Percentiles rank a stretch among this genome's conserved stretches.
Conservation (phyloP, 169 alveolate species). For the Babesia sp. region DNA sequence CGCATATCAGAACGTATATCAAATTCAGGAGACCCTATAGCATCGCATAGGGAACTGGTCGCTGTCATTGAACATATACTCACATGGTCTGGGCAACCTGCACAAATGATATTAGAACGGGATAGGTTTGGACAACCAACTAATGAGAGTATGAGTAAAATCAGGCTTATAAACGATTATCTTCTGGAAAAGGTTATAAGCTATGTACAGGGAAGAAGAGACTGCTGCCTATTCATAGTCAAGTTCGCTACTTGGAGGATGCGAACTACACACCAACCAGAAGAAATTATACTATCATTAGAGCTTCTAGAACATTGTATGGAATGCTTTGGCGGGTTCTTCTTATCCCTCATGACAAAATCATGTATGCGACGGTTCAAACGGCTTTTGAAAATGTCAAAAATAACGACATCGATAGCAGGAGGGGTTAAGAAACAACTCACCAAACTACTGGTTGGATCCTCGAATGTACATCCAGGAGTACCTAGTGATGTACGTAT, state of each 20-base stretch:
- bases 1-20: constrained; percentile 44
- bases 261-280: constrained; percentile 73
- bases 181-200: constrained; percentile 33
- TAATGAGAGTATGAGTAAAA: constrained; percentile 32
- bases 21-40: constrained; percentile 20
- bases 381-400: constrained; percentile 62
- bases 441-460: constrained; percentile 70
- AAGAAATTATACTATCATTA: constrained; percentile 73
- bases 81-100: constrained; percentile 20
- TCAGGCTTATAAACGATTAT: constrained; percentile 31
- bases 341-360: constrained; percentile 69
- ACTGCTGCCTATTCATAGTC: constrained; percentile 61
- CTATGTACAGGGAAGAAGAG: constrained; percentile 49
- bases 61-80: constrained; percentile 49
- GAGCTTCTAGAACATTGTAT: constrained; percentile 71
- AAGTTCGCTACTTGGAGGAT: constrained; percentile 71
- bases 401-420: constrained; percentile 68
- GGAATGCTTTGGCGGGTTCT: constrained; percentile 69
- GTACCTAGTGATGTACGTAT: constrained; percentile 79
- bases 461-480: constrained; percentile 75
- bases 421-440: constrained; percentile 72
- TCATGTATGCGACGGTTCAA: constrained; percentile 72
- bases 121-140: constrained; percentile 65
- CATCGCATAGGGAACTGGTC: constrained; percentile 62
- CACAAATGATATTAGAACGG: constrained; percentile 42